phyloP scores from a whole-genome alignment of 2,329 filamentous ascomycete genomes.

The Ceratocystis papillata region DNA sequence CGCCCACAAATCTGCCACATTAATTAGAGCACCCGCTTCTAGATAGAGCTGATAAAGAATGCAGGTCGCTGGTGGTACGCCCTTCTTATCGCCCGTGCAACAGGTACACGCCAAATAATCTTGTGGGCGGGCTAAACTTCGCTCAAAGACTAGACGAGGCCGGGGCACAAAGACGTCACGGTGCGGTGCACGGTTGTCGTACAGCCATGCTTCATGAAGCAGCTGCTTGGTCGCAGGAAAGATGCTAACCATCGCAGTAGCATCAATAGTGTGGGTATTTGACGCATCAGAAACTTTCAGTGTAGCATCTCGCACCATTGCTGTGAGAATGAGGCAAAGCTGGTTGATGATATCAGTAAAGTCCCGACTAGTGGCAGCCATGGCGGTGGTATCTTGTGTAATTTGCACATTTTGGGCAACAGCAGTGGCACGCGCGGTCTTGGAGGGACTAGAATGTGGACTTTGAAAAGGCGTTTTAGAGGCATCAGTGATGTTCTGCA shows the following conservation, averaged over 20 bases:
- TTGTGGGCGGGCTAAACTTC: slow-evolving; percentile 59
- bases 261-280: slow-evolving; percentile 26
- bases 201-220: slow-evolving; percentile 64
- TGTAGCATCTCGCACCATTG: slow-evolving; percentile 36
- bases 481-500: slow-evolving; percentile 35
- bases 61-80: slow-evolving; percentile 52
- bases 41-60: slow-evolving; percentile 70
- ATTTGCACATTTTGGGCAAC: slow-evolving; percentile 73
- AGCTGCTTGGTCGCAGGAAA: slow-evolving; percentile 39
- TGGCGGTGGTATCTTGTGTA: slow-evolving; percentile 59
- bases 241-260: slow-evolving; percentile 29
- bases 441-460: slow-evolving; percentile 61
- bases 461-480: slow-evolving; percentile 33
- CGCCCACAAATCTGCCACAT: slow-evolving; percentile 68
- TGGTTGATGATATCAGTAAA: slow-evolving; percentile 56
- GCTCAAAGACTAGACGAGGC: slow-evolving; percentile 58
- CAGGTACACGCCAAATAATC: slow-evolving; percentile 68
- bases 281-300: background rate
- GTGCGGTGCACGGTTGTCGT: slow-evolving; percentile 59
- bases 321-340: slow-evolving; percentile 5
- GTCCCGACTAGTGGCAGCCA: slow-evolving; percentile 59
- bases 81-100: slow-evolving; percentile 36
- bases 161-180: slow-evolving; percentile 64
- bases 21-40: slow-evolving; percentile 66
- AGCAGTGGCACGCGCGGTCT: slow-evolving; percentile 63